Conservation (phyloP, 2,329 filamentous ascomycete species). For the Exophiala bonariae region DNA sequence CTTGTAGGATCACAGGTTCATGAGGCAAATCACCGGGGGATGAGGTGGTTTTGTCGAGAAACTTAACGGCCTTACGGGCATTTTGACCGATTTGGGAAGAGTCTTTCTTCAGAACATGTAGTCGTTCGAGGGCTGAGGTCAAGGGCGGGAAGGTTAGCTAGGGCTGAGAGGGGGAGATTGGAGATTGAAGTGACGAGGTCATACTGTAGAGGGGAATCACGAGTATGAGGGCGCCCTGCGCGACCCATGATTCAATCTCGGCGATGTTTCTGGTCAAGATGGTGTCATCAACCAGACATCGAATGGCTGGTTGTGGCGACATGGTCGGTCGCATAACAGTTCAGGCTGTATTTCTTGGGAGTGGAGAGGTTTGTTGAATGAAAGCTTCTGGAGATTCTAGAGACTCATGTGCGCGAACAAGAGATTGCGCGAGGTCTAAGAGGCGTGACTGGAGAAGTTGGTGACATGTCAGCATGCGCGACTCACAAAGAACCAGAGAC, state of each 20-base stretch:
- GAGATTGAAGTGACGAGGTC: conserved; percentile 21
- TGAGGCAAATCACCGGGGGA: conserved; percentile 45
- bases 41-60: conserved; percentile 51
- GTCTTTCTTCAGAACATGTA: conserved; percentile 46
- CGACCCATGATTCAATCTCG: conserved; percentile 54
- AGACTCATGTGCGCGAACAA: conserved; percentile 16
- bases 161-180: neutral
- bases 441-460: conserved; percentile 13
- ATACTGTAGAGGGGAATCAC: conserved; percentile 54
- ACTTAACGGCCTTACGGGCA: conserved; percentile 52
- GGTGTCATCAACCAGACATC: conserved; percentile 55
- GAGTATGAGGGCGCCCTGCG: conserved; percentile 49
- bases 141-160: conserved; percentile 20
- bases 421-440: conserved; percentile 12
- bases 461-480: conserved; percentile 13
- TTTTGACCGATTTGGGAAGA: conserved; percentile 49
- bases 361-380: too few species aligned
- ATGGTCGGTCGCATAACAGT: conserved; percentile 13
- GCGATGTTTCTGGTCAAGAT: conserved; percentile 53
- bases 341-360: too few species aligned
- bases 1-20: conserved; percentile 47
- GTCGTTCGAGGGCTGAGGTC: conserved; percentile 47
- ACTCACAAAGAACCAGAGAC: neutral
- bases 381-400: neutral
- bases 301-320: conserved; percentile 44